Conservation (phyloP, 2,329 filamentous ascomycete species). For the Alternaria ethzedia region DNA sequence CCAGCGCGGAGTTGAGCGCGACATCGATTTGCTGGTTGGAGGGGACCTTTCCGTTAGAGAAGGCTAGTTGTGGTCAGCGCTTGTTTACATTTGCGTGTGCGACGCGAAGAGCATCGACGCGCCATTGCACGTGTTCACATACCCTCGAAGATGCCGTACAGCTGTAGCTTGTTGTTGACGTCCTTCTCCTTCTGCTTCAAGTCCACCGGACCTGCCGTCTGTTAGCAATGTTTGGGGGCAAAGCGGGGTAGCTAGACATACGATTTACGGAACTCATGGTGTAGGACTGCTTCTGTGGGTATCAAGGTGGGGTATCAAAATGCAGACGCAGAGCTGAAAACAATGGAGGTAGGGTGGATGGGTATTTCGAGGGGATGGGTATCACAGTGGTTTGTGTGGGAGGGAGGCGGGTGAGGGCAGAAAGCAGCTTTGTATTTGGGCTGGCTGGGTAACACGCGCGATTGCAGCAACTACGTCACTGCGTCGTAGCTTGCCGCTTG, state of each 20-base stretch:
- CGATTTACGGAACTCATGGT: conserved; percentile 39
- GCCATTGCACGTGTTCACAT: conserved; percentile 28
- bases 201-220: conserved; percentile 65
- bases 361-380: conserved; percentile 13
- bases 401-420: conserved; percentile 13
- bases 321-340: conserved; percentile 29
- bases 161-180: conserved; percentile 90
- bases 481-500: conserved; percentile 15
- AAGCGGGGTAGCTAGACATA: conserved; percentile 17
- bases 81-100: conserved; percentile 1
- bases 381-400: conserved; percentile 12
- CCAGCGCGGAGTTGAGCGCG: conserved; percentile 85
- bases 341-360: conserved; percentile 22
- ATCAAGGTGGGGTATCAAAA: conserved; percentile 41
- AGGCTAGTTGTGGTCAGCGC: conserved; percentile 62
- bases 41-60: conserved; percentile 87
- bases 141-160: conserved; percentile 86
- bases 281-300: conserved; percentile 27
- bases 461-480: conserved; percentile 23
- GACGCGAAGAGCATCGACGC: not conserved
- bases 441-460: conserved; percentile 15
- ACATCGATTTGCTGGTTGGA: conserved; percentile 97
- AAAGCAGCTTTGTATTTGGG: conserved; percentile 28
- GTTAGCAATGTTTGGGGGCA: conserved; percentile 63
- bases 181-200: conserved; percentile 78